Conservation (phyloP, 1,284 basidiomycete genomes). For the Gomphus bonarii region DNA sequence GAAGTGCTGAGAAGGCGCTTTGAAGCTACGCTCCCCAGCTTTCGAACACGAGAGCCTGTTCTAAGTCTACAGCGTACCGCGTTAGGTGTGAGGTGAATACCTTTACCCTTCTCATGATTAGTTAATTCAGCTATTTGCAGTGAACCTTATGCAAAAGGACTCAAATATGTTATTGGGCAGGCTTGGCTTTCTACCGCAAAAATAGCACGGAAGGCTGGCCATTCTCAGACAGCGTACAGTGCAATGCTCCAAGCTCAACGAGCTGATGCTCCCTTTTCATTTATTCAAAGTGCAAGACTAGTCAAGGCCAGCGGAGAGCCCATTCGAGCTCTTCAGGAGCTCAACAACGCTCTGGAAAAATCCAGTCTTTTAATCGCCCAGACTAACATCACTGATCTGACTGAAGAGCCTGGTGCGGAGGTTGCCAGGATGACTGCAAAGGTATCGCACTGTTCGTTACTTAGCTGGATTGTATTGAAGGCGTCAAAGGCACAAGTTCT, state of each 20-base stretch:
- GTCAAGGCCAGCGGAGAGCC: conserved; percentile 74
- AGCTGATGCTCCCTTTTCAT: conserved; percentile 67
- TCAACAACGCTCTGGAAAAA: conserved; percentile 65
- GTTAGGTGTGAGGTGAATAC: conserved; percentile 59
- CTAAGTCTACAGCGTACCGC: conserved; percentile 86
- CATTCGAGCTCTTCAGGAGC: conserved; percentile 79
- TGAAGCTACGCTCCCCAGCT: conserved; percentile 78
- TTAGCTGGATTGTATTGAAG: conserved; percentile 5
- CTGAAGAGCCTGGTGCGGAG: conserved; percentile 37
- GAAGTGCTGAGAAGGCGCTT: conserved; percentile 52
- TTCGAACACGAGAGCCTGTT: conserved; percentile 85
- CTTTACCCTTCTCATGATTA: not conserved
- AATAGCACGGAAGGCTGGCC: conserved; percentile 90
- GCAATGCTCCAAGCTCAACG: conserved; percentile 88
- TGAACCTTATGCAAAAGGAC: conserved; percentile 23
- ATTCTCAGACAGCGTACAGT: conserved; percentile 96
- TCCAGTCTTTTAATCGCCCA: conserved; percentile 23
- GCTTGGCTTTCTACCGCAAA: conserved; percentile 93
- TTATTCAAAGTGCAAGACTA: conserved; percentile 89
- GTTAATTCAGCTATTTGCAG: conserved; percentile 14
- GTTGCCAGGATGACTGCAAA: conserved; percentile 57
- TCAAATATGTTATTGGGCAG: conserved; percentile 60
- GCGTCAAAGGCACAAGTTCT: conserved; percentile 65
- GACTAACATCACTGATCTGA: conserved; percentile 42
- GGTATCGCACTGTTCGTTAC: conserved; percentile 29